Evolutionary conservation across 2,329 filamentous ascomycete species (phyloP), one percentile per base, ranked within the genome.

Genomic region (Thielaviopsis musarum): DNA sequence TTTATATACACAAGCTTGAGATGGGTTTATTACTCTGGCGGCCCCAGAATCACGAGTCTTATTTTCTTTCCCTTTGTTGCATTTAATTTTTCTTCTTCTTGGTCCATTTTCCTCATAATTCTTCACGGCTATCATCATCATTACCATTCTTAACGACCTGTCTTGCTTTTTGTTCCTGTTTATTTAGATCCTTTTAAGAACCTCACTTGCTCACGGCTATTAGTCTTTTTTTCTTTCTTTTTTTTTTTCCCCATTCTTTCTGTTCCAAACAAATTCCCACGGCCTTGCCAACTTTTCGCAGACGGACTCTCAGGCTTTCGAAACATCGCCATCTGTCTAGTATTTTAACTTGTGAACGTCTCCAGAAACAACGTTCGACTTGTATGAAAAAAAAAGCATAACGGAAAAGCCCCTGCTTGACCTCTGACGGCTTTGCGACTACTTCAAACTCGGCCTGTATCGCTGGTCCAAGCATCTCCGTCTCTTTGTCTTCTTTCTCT

Each of bases 371-470:
- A 1, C 15, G 15, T 45, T 45, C 38, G 15, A 45, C 15, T n/a
- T 17, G 15, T n/a, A n/a, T 3, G 5, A 45, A n/a, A 15, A 45
- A 1, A 45, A 45, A 6, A 45, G 10, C 38, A n/a, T n/a, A 45
- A 45, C 12, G 54, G 58, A 61, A 60, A 57, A 28, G 41, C 58
- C 51, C 28, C 22, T 26, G 28, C n/a, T n/a, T 48, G 22, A 53
- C 60, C 53, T 34, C 52, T 30, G 19, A 54, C 52, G 52, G 26
- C 52, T 34, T 54, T 54, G 52, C 52, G 26, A 54, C 52, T 19
- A 6, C 4, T 34, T 34, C 52, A 54, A 54, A 54, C 52, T 34
- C 17, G 24, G 24, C 24, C 57, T 48, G 54, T 48, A 7, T 45
- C 38, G 38, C 38, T 45, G 38, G 38, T 45, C 38, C 38, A 45